A percentile compares a stretch with the other conserved stretches of the same genome.
These are phyloP conservation scores for Spergularia marina DNA, from an alignment of 148 eudicot genomes.

Conservation along the genomic window DNA sequence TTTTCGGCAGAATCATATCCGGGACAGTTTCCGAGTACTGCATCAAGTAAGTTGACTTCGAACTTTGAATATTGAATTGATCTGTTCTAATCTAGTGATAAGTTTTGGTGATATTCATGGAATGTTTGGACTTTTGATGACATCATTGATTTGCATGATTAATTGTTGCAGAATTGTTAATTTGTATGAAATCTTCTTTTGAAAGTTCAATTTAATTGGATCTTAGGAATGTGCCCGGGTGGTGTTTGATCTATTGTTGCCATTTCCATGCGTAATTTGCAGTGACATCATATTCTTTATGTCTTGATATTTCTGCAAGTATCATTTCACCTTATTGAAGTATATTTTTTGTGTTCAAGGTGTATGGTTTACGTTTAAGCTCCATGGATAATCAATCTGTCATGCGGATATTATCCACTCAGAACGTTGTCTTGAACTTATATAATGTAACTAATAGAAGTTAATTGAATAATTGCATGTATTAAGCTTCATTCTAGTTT, in stretches of 20 bases:
- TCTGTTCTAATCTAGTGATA: no score
- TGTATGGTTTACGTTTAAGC: no score
- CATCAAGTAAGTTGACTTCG: conserved; percentile 64
- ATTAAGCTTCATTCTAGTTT: no score
- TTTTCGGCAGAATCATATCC: conserved; percentile 80
- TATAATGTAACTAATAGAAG: no score
- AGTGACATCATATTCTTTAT: not conserved
- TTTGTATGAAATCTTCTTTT: not conserved
- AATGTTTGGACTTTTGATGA: not conserved
- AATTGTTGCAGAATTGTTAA: not conserved
- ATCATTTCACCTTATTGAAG: not conserved
- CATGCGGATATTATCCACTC: no score
- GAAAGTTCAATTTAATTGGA: not conserved
- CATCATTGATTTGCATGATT: not conserved
- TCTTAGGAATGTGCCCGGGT: not conserved
- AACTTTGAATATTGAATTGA: not conserved
- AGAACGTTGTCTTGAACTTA: no score
- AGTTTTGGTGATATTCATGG: no score
- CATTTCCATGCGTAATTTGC: conserved; percentile 3
- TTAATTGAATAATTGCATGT: no score
- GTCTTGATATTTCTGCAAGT: not conserved
- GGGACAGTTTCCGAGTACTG: conserved; percentile 83
- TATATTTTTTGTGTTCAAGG: no score
- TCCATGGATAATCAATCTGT: no score
- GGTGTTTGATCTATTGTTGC: not conserved